Evolutionary conservation across 768 basidiomycete species (phyloP).

Genomic region (Leccinum disarticulatum): DNA sequence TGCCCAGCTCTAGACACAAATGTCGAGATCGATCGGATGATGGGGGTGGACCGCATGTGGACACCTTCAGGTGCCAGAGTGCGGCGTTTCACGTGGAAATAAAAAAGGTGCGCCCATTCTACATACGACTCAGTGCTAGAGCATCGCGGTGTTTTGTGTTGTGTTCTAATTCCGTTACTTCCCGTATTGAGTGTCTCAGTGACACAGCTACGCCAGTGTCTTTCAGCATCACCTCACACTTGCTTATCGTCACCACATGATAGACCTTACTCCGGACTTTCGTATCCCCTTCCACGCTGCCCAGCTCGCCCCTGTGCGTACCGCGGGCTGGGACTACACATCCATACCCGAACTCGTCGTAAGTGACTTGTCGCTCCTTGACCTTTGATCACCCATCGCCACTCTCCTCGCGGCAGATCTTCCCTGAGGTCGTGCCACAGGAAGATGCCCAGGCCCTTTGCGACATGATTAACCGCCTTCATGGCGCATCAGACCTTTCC

Average conservation of each 20-base stretch:
- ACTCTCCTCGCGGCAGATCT: conserved; percentile 9
- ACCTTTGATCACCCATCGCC: conserved; percentile 5
- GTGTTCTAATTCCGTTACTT: conserved; percentile 12
- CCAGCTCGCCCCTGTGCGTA: conserved; percentile 29
- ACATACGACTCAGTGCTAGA: neutral
- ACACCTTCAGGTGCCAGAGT: neutral
- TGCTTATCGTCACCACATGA: conserved; percentile 6
- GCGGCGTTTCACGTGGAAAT: neutral
- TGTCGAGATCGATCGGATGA: neutral
- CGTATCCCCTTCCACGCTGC: conserved; percentile 30
- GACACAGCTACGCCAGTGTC: neutral
- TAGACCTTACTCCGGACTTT: conserved; percentile 25
- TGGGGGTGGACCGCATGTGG: conserved; percentile 17
- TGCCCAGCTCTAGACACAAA: no score
- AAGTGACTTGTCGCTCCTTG: conserved; percentile 7
- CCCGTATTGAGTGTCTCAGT: conserved; percentile 6
- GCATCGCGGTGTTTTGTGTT: conserved; percentile 6
- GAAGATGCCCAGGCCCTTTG: conserved; percentile 25
- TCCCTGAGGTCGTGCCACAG: conserved; percentile 21
- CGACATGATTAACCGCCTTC: conserved; percentile 16
- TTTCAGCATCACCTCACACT: neutral
- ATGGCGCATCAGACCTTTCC: conserved; percentile 13
- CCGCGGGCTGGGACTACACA: conserved; percentile 31
- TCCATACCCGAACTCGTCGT: conserved; percentile 28
- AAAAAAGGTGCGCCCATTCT: neutral